A percentile compares a stretch with the other conserved stretches of the same genome.
Evolutionary conservation across 1,284 basidiomycete genomes (phyloP).

Genomic region (Apiotrichum sp.): DNA sequence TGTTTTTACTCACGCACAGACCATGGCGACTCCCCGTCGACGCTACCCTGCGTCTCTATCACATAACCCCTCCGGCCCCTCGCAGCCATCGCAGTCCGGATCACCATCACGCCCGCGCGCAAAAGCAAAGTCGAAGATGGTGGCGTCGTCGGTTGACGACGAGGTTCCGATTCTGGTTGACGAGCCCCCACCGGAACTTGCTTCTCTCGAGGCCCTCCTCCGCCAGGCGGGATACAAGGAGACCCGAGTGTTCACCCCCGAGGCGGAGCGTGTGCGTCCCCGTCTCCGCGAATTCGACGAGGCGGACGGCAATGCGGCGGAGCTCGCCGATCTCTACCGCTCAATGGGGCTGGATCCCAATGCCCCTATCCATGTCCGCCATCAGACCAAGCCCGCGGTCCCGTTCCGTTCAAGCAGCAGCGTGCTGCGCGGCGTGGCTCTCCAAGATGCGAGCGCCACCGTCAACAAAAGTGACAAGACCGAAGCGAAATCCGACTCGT

Average conservation of each 20-base stretch:
- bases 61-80: conserved; percentile 19
- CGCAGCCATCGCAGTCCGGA: conserved; percentile 9
- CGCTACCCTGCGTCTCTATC: conserved; percentile 21
- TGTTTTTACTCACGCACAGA: neutral
- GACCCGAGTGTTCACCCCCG: conserved; percentile 76
- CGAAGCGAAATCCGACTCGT: conserved; percentile 7
- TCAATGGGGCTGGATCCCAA: conserved; percentile 26
- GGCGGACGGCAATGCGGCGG: conserved; percentile 29
- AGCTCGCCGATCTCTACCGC: conserved; percentile 31
- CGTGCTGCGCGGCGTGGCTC: conserved; percentile 15
- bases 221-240: conserved; percentile 82
- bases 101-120: neutral
- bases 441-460: conserved; percentile 11
- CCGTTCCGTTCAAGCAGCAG: conserved; percentile 17
- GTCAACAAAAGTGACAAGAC: neutral
- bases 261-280: conserved; percentile 55
- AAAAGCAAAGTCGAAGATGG: too few species aligned
- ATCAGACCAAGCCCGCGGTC: conserved; percentile 9
- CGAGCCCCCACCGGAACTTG: conserved; percentile 29
- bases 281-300: conserved; percentile 30
- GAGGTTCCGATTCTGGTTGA: conserved; percentile 18
- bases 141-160: conserved; percentile 20
- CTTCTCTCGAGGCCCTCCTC: conserved; percentile 72
- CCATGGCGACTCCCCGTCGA: conserved; percentile 1
- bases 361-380: conserved; percentile 9